Conservation (phyloP, 1,139 yeast genomes). For the Yamadazyma oceani region DNA sequence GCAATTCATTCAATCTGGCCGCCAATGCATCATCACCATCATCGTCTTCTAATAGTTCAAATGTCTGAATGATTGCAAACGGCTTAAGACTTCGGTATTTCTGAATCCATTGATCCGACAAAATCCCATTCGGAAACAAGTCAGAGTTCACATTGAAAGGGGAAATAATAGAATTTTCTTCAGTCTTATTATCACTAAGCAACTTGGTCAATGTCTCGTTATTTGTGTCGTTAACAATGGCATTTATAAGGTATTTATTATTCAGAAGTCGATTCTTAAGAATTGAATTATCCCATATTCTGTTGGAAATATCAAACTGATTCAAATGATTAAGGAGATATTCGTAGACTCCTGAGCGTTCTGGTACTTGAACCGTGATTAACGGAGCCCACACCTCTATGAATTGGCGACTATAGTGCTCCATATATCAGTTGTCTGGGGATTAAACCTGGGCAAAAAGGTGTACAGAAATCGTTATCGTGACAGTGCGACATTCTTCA, state of each 20-base stretch:
- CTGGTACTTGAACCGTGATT: constrained; percentile 14
- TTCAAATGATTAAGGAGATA: constrained; percentile 16
- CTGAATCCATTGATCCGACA: constrained; percentile 36
- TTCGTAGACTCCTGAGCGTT: constrained; percentile 2
- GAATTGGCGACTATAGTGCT: constrained; percentile 26
- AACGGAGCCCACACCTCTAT: constrained; percentile 38
- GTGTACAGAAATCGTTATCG: neutral
- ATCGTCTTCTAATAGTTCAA: constrained; percentile 18
- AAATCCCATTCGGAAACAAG: constrained; percentile 45
- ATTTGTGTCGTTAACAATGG: constrained; percentile 7
- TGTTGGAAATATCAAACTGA: constrained; percentile 21
- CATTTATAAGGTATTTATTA: constrained; percentile 30
- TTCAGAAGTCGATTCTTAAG: constrained; percentile 39
- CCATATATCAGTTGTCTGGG: constrained; percentile 23
- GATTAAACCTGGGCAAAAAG: too few species aligned
- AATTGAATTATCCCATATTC: constrained; percentile 42
- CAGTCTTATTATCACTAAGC: constrained; percentile 5
- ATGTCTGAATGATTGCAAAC: constrained; percentile 29
- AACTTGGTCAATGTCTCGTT: constrained; percentile 2
- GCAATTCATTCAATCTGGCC: constrained; percentile 19
- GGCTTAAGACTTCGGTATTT: constrained; percentile 37
- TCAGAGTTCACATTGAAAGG: constrained; percentile 40
- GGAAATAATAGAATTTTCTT: constrained; percentile 31
- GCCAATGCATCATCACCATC: constrained; percentile 21
- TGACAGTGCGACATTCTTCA: neutral